Base-by-base conservation (phyloP, 257 asterid genomes). In the Solanum medicagineum region DNA sequence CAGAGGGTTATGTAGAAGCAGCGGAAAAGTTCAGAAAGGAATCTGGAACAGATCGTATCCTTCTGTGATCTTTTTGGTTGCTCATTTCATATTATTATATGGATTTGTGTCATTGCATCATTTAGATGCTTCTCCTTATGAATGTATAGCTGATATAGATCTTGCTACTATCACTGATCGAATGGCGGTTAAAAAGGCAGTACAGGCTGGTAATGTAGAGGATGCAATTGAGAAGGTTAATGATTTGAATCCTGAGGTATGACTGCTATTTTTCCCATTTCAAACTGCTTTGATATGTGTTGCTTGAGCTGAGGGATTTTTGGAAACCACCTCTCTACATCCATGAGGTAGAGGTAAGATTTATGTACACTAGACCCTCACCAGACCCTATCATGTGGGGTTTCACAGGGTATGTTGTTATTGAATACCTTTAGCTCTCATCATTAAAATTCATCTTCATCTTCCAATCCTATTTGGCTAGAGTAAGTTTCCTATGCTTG, bases 21-120 rank as follows among this genome's bases (percentile, higher is more conserved):
- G 97, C 97, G 42, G 97, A 93, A 83, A 93, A 89, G 70, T 93
- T 95, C 92, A 89, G 91, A 81, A 85, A 86, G 86, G 98, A 95
- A 88, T 93, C 97, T 26, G 98, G 98, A 79, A 93, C 97, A 77
- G 95, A 93, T 83, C 97, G 98, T 95, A 95, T 94, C 96, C 94
- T 79, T 79, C 5, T 69, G 60, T 60, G 32, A 32, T 45, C 26
- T 13, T 71, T 59, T 24, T 86, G 8, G 68, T 32, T 84, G 22
- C 45, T 71, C 65, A 79, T 26, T 79, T 71, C 66, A 42, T 73
- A 29, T 45, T 40, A 69, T 83, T 73, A 17, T 60, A 51, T 14
- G 32, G 36, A 49, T 20, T 40, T 5, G 69, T 22, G 19, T 42
- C 49, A 2, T 29, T 73, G 53, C 54, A 26, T 66, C 86, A 53